phyloP scores from a whole-genome alignment of 2,329 filamentous ascomycete species.

The Trichoderma citrinoviride region DNA sequence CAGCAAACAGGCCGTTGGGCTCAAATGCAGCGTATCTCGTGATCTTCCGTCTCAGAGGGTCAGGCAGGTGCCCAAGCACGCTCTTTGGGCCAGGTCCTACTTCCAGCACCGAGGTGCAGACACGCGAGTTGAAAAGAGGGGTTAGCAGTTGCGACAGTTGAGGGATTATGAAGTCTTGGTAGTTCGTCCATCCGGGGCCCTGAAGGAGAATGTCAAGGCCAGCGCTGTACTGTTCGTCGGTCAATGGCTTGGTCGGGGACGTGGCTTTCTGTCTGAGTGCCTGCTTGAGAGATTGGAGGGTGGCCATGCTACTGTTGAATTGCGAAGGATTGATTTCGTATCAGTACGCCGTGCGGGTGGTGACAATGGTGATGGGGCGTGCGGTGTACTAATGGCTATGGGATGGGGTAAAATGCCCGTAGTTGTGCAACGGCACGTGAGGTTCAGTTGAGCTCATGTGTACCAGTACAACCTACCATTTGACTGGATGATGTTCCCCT shows the following conservation, averaged over 20 bases:
- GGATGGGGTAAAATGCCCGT: background rate
- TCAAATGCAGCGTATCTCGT: slow-evolving; percentile 55
- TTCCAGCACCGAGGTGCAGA: slow-evolving; percentile 53
- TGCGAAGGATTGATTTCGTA: background rate
- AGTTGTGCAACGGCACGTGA: background rate
- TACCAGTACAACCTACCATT: background rate
- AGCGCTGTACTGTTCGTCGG: slow-evolving; percentile 47
- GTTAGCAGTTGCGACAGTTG: slow-evolving; percentile 44
- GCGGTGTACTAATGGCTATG: background rate
- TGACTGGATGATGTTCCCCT: background rate
- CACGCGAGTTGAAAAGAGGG: slow-evolving; percentile 41
- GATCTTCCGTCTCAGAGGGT: slow-evolving; percentile 41
- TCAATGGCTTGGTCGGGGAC: slow-evolving; percentile 37
- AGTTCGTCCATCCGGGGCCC: slow-evolving; percentile 38
- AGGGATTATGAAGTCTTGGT: slow-evolving; percentile 52
- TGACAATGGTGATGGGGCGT: slow-evolving; percentile 27
- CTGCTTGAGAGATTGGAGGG: slow-evolving; percentile 6
- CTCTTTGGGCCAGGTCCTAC: slow-evolving; percentile 58
- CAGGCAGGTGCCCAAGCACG: slow-evolving; percentile 50
- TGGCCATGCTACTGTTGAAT: background rate
- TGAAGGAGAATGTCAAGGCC: slow-evolving; percentile 46
- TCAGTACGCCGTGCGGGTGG: background rate
- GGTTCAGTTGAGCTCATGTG: background rate
- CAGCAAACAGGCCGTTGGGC: slow-evolving; percentile 47
- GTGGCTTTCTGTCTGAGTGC: slow-evolving; percentile 9